Conservation (phyloP, 768 basidiomycete species). For the Paxillus ammoniavirescens region DNA sequence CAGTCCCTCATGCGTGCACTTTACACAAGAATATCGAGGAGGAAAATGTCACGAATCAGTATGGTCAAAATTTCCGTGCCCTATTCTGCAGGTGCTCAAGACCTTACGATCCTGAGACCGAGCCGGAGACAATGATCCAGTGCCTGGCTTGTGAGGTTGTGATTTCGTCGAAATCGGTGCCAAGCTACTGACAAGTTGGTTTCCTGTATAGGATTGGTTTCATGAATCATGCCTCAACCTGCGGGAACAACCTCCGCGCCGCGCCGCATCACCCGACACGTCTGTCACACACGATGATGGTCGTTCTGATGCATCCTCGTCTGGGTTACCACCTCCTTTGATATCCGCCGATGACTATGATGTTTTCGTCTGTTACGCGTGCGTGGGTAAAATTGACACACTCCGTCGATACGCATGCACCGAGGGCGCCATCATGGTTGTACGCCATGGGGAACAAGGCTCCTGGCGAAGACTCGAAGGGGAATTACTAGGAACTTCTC, state of each 20-base stretch:
- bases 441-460: slow-evolving; percentile 44
- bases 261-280: slow-evolving; percentile 31
- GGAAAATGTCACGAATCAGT: slow-evolving; percentile 58
- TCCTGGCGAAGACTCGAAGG: slow-evolving; percentile 55
- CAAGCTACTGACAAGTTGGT: slow-evolving; percentile 1
- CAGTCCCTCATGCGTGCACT: slow-evolving; percentile 60
- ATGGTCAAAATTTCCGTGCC: slow-evolving; percentile 72
- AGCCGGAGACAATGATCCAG: slow-evolving; percentile 86
- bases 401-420: slow-evolving; percentile 69
- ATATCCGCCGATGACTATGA: slow-evolving; percentile 72
- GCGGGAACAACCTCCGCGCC: slow-evolving; percentile 57
- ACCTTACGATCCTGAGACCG: slow-evolving; percentile 68
- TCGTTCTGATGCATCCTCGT: slow-evolving; percentile 61
- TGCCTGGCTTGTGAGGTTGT: slow-evolving; percentile 80
- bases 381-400: slow-evolving; percentile 54
- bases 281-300: slow-evolving; percentile 40
- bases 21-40: slow-evolving; percentile 55
- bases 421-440: slow-evolving; percentile 63
- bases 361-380: slow-evolving; percentile 67
- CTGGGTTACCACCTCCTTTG: slow-evolving; percentile 64
- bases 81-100: slow-evolving; percentile 74
- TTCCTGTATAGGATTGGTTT: slow-evolving; percentile 71
- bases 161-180: not conserved
- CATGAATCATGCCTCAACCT: slow-evolving; percentile 88
- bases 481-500: slow-evolving; percentile 5